phyloP scores from a whole-genome alignment of 2,329 filamentous ascomycete genomes.

The Fusarium agapanthi region DNA sequence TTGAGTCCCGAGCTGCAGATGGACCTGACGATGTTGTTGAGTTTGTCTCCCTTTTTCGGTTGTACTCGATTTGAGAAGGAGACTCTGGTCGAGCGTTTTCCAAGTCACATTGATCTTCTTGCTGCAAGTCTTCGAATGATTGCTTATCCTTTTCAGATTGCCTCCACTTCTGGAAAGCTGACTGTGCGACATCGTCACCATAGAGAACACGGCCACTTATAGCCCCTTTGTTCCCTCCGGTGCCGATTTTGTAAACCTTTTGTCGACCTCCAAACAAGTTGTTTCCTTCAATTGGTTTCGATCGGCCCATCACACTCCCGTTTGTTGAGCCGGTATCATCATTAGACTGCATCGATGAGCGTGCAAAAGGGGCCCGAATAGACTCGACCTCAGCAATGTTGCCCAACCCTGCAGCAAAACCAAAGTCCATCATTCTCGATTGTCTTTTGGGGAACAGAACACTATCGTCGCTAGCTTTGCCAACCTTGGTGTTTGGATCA shows the following conservation, averaged over 20 bases:
- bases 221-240: conserved; percentile 57
- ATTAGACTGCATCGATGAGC: conserved; percentile 72
- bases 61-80: conserved; percentile 68
- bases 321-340: conserved; percentile 75
- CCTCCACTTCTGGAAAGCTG: conserved; percentile 82
- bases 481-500: conserved; percentile 86
- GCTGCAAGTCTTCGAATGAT: conserved; percentile 48
- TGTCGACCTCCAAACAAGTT: conserved; percentile 93
- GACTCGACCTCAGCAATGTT: conserved; percentile 95
- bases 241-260: conserved; percentile 89
- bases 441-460: conserved; percentile 84
- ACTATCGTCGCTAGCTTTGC: conserved; percentile 95
- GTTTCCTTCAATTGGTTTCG: conserved; percentile 88
- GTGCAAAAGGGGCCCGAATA: conserved; percentile 69
- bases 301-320: conserved; percentile 82
- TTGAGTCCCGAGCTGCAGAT: conserved; percentile 77
- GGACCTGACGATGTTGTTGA: conserved; percentile 80
- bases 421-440: conserved; percentile 79
- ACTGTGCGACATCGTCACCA: conserved; percentile 84
- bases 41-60: conserved; percentile 82
- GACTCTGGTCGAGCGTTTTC: conserved; percentile 50
- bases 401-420: conserved; percentile 65
- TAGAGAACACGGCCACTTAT: conserved; percentile 79
- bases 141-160: conserved; percentile 65
- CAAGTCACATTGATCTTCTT: conserved; percentile 30